A percentile compares a stretch with the other conserved stretches of the same genome.
Conservation (phyloP, 2,329 filamentous ascomycete species). For the Hirsutella minnesotensis region DNA sequence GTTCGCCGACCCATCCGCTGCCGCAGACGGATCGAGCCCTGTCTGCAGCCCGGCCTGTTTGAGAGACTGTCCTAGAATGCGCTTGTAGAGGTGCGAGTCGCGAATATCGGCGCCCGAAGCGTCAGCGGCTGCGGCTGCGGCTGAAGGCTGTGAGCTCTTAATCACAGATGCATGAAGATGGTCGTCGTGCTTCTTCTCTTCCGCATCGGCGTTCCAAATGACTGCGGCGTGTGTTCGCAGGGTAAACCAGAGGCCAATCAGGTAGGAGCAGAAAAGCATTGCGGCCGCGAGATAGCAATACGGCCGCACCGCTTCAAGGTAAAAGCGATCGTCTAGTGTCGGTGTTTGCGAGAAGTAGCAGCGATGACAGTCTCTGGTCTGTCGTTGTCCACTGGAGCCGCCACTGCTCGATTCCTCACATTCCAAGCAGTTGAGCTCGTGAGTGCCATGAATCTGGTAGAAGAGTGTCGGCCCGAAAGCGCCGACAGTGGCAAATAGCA, state of each 20-base stretch:
- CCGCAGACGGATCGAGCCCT: slow-evolving; percentile 22
- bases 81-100: slow-evolving; percentile 82
- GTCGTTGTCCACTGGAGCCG: slow-evolving; percentile 20
- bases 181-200: slow-evolving; percentile 61
- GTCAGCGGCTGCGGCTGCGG: slow-evolving; percentile 34
- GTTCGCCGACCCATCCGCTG: slow-evolving; percentile 24
- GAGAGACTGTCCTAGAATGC: slow-evolving; percentile 81
- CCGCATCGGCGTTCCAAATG: slow-evolving; percentile 82
- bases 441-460: slow-evolving; percentile 97
- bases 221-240: slow-evolving; percentile 90
- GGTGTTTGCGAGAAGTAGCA: slow-evolving; percentile 91
- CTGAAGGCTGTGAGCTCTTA: slow-evolving; percentile 23
- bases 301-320: slow-evolving; percentile 77
- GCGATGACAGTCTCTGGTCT: slow-evolving; percentile 67
- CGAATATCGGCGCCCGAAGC: slow-evolving; percentile 57
- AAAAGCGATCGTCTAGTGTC: slow-evolving; percentile 77
- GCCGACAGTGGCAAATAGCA: slow-evolving; percentile 89
- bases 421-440: slow-evolving; percentile 78
- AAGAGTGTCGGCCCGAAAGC: slow-evolving; percentile 94
- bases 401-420: slow-evolving; percentile 34
- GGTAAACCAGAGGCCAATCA: slow-evolving; percentile 91
- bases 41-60: slow-evolving; percentile 64
- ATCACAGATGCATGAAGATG: slow-evolving; percentile 21
- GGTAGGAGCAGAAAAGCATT: slow-evolving; percentile 81
- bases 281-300: slow-evolving; percentile 84